Evolutionary conservation across 2,329 filamentous ascomycete species (phyloP).

Genomic region (Sporothrix phasma): DNA sequence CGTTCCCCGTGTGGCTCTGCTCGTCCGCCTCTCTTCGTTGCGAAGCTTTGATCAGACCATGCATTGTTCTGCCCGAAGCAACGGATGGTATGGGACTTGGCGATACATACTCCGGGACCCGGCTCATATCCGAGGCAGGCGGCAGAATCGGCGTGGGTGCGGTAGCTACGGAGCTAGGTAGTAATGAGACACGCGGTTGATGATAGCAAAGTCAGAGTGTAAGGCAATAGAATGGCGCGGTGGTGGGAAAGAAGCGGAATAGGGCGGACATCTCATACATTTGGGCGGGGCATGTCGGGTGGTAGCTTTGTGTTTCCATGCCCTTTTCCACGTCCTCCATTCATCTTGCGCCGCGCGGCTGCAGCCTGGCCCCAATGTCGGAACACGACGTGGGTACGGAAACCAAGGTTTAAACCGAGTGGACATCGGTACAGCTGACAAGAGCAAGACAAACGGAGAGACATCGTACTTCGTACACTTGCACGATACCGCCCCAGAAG

Average conservation of each 20-base stretch:
- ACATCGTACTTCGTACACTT: background rate
- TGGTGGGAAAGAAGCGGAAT: background rate
- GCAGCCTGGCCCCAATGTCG: background rate
- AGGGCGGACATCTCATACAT: background rate
- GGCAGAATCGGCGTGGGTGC: background rate
- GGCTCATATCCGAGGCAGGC: background rate
- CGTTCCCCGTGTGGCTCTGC: background rate
- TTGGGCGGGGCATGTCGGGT: background rate
- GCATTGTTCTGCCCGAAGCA: background rate
- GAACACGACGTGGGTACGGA: too few species aligned
- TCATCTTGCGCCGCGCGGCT: background rate
- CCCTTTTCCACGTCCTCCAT: background rate
- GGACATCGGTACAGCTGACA: too few species aligned
- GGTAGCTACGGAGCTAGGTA: slow-evolving; percentile 7
- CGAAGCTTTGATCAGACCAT: background rate
- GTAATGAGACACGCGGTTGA: background rate
- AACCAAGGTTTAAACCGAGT: too few species aligned
- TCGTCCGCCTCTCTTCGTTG: background rate
- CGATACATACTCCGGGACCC: background rate
- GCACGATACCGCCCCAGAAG: background rate
- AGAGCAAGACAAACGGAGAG: too few species aligned
- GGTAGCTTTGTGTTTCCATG: background rate
- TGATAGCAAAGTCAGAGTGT: background rate
- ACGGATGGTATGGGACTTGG: background rate
- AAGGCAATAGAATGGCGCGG: background rate